phyloP scores from a whole-genome alignment of 2,329 filamentous ascomycete genomes.

The Pseudovirgaria hyperparasitica region DNA sequence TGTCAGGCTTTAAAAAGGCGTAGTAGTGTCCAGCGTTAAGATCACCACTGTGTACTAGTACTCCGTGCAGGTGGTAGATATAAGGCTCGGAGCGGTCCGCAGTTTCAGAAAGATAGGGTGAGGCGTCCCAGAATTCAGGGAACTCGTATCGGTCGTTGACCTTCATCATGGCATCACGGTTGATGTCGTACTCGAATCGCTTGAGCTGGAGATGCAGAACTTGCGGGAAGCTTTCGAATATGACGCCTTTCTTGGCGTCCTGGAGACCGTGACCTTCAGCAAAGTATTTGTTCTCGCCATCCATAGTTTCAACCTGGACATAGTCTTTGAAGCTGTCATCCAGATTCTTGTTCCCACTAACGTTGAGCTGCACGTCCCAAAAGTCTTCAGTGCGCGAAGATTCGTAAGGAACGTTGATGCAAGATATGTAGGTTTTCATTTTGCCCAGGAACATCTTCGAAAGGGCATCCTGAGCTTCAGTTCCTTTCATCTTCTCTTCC shows the following conservation, averaged over 20 bases:
- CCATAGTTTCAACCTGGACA: slow-evolving; percentile 89
- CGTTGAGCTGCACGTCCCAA: slow-evolving; percentile 97
- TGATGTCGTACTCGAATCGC: slow-evolving; percentile 94
- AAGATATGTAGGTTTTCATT: slow-evolving; percentile 97
- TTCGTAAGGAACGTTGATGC: slow-evolving; percentile 97
- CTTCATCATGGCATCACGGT: slow-evolving; percentile 97
- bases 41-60: slow-evolving; percentile 91
- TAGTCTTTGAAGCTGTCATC: slow-evolving; percentile 95
- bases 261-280: slow-evolving; percentile 86
- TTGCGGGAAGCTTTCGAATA: slow-evolving; percentile 89
- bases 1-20: slow-evolving; percentile 80
- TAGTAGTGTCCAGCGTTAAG: slow-evolving; percentile 98
- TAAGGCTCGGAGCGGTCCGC: slow-evolving; percentile 82
- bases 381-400: slow-evolving; percentile 93
- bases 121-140: slow-evolving; percentile 69
- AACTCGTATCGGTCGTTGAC: slow-evolving; percentile 91
- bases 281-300: slow-evolving; percentile 97
- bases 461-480: slow-evolving; percentile 76
- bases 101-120: slow-evolving; percentile 74
- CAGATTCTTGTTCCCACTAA: slow-evolving; percentile 82
- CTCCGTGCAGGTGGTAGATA: slow-evolving; percentile 85
- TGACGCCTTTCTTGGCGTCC: slow-evolving; percentile 94
- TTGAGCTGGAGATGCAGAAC: slow-evolving; percentile 92
- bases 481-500: slow-evolving; percentile 97
- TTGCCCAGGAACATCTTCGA: slow-evolving; percentile 92